Evolutionary conservation across 345 rosid genomes (phyloP), one percentile per base, ranked within the genome.

Genomic region (Microthlaspi erraticum): DNA sequence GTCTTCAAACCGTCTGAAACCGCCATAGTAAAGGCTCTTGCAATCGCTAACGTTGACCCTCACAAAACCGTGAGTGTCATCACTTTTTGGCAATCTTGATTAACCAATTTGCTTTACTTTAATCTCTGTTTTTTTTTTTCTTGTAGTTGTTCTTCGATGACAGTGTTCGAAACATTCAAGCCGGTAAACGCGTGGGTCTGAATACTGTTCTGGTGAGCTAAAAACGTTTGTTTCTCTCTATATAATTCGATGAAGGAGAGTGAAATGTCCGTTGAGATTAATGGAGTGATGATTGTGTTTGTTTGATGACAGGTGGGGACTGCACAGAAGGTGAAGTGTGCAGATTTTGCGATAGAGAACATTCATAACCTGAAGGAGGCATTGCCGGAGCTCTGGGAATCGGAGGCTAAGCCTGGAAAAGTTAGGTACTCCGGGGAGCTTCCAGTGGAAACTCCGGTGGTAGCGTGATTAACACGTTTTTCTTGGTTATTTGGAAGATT

Each of bases 141-240:
- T 51, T 32, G 61, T 19, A 71, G 97, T 61, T 91, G 74, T 88
- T 91, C 81, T 88, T 91, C 5, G 95, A 91, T 11, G 97, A 91
- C 54, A 91, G 97, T 49, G 88, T 87, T 49, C 82, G 95, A 12
- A 91, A 88, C 86, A 87, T 82, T 23, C 89, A 84, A 56, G 84
- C 97, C 19, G 97, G 95, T 26, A 91, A 91, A 69, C 85, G 86
- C 20, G 74, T 88, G 5, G 91, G 93, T 6, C 92, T 88, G 10
- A 32, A 79, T 62, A 91, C 95, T 1, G 92, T 88, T 34, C 80
- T 83, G 83, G 92, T 90, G 44, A 85, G 87, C 59, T 38, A 9
- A 36, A 29, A 18, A 18, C 5, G 20, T 60, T 29, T 29, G n/a
- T 8, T 33, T 2, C 11, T 46, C 18, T 62, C 5, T 49, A 20